Conservation (phyloP, 2,329 filamentous ascomycete species). For the Trichoderma sp. region DNA sequence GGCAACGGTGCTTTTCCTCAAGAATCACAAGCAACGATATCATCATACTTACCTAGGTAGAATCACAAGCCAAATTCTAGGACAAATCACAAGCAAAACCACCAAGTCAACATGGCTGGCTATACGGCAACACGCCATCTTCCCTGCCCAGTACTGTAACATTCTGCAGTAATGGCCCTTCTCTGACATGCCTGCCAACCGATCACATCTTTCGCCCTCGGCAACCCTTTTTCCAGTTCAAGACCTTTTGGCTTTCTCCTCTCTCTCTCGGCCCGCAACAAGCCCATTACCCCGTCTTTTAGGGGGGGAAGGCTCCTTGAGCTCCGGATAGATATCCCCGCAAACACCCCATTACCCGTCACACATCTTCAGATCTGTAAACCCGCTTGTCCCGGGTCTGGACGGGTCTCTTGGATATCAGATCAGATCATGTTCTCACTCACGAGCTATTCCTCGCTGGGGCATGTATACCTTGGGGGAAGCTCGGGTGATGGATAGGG, state of each 20-base stretch:
- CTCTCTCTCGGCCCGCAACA: conserved; percentile 9
- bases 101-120: no score
- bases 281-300: background rate
- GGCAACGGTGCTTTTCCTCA: conserved; percentile 4
- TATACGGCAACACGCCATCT: no score
- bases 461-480: background rate
- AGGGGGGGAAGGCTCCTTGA: background rate
- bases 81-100: background rate
- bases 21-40: conserved; percentile 13
- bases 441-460: conserved; percentile 5
- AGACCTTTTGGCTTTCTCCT: background rate
- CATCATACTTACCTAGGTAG: background rate
- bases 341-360: conserved; percentile 8
- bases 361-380: conserved; percentile 9
- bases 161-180: no score
- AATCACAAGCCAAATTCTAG: background rate
- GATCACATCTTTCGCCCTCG: conserved; percentile 2
- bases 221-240: conserved; percentile 1
- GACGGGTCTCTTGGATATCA: background rate
- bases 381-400: conserved; percentile 1
- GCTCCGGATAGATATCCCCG: background rate
- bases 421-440: conserved; percentile 10
- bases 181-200: no score
- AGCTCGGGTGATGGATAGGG: background rate
- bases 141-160: no score